Conservation (phyloP, 768 basidiomycete genomes). For the Pisolithus tinctorius region DNA sequence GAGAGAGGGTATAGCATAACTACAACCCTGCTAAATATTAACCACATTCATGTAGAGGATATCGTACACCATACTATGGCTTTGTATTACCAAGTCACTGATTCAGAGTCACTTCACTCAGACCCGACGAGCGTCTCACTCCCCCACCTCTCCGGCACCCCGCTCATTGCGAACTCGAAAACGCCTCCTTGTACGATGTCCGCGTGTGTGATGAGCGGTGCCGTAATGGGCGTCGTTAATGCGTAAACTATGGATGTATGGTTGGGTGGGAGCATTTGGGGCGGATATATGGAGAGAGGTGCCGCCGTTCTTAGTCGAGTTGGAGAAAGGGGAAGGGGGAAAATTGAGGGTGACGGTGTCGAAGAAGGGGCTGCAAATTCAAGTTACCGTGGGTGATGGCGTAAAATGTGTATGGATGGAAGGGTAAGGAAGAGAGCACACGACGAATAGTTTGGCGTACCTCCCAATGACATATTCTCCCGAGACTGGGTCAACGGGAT, state of each 20-base stretch:
- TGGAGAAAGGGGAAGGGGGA: too few species aligned
- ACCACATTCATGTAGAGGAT: too few species aligned
- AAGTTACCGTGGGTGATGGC: background rate
- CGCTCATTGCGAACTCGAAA: conserved; percentile 62
- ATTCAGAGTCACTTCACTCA: background rate
- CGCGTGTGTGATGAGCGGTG: conserved; percentile 53
- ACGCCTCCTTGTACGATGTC: conserved; percentile 52
- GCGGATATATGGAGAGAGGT: conserved; percentile 44
- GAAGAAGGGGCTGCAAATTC: conserved; percentile 39
- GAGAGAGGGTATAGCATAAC: background rate
- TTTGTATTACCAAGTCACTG: background rate
- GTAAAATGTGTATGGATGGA: too few species aligned
- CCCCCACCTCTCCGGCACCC: conserved; percentile 39
- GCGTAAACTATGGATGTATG: conserved; percentile 53
- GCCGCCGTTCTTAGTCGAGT: too few species aligned
- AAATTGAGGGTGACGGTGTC: conserved; percentile 44
- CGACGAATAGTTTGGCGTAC: conserved; percentile 30
- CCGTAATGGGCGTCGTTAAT: conserved; percentile 44
- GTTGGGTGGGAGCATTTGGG: conserved; percentile 48
- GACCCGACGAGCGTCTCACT: conserved; percentile 5
- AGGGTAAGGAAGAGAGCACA: background rate
- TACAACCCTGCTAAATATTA: too few species aligned
- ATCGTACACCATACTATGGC: background rate
- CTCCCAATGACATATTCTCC: conserved; percentile 71
- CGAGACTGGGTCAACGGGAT: conserved; percentile 77